These are phyloP conservation scores for Rubus parviflorus DNA, from an alignment of 306 rosid species.

Conservation along the genomic window DNA sequence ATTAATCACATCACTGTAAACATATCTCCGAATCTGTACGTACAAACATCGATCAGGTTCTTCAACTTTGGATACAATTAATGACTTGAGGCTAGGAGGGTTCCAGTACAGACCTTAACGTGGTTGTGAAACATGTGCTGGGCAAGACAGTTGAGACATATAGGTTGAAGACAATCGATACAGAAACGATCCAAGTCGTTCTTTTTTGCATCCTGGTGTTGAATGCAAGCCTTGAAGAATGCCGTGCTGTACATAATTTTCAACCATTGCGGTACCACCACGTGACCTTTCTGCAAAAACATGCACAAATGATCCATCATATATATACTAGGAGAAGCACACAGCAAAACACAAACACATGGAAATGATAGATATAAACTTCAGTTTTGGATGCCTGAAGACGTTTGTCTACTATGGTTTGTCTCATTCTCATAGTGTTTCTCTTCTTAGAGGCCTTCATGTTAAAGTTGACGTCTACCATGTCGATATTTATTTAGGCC, in stretches of 20 bases:
- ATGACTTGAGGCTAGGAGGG: neutral
- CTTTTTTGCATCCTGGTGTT: constrained; percentile 20
- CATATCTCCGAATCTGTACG: constrained; percentile 32
- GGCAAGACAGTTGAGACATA: constrained; percentile 29
- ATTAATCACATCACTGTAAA: constrained; percentile 37
- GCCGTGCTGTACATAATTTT: constrained; percentile 14
- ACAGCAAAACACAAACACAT: neutral
- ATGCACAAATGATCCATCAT: neutral
- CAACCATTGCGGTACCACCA: constrained; percentile 29
- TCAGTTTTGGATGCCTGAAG: constrained; percentile 16
- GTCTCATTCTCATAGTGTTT: constrained; percentile 1
- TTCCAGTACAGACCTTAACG: constrained; percentile 18
- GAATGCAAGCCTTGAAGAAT: constrained; percentile 19
- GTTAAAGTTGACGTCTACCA: neutral
- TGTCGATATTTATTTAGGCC: neutral
- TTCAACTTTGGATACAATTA: neutral
- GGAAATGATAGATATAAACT: neutral
- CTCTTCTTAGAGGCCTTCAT: neutral
- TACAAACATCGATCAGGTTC: neutral
- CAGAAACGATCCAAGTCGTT: constrained; percentile 30
- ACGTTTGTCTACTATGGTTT: constrained; percentile 1
- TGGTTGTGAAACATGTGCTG: constrained; percentile 26
- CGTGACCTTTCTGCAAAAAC: constrained; percentile 18
- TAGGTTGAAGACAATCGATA: constrained; percentile 24
- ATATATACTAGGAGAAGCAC: neutral